Conservation (phyloP, 768 basidiomycete genomes). For the Russula emetica region DNA sequence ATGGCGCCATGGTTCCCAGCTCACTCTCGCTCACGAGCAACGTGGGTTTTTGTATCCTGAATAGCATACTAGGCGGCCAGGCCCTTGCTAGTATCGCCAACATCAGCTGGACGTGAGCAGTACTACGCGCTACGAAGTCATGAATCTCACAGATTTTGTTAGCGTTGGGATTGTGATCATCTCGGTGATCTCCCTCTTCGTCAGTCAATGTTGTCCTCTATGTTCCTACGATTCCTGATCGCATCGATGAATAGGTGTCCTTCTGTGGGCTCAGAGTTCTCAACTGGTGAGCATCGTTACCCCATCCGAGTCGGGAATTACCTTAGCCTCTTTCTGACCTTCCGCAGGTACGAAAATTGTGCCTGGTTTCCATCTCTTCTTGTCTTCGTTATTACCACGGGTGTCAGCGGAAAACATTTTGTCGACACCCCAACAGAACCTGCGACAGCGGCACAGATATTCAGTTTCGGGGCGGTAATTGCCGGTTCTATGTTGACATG, state of each 20-base stretch:
- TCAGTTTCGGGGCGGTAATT: constrained; percentile 65
- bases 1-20: constrained; percentile 47
- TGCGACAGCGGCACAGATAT: constrained; percentile 48
- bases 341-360: constrained; percentile 62
- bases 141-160: not conserved
- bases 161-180: constrained; percentile 78
- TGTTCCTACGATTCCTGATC: not conserved
- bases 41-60: constrained; percentile 55
- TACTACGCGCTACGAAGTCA: not conserved
- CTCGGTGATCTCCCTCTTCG: constrained; percentile 57
- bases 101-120: constrained; percentile 48
- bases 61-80: constrained; percentile 60
- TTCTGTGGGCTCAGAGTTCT: constrained; percentile 66
- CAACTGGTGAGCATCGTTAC: constrained; percentile 41
- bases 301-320: not conserved
- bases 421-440: constrained; percentile 46
- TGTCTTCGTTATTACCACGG: constrained; percentile 64
- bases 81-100: constrained; percentile 49
- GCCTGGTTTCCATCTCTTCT: constrained; percentile 78
- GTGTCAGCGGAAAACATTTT: constrained; percentile 70
- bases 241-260: constrained; percentile 41
- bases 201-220: constrained; percentile 23
- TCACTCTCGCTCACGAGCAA: constrained; percentile 48
- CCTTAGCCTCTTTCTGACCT: not conserved
- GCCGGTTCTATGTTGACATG: constrained; percentile 72